Base-by-base conservation (phyloP, 2,329 filamentous ascomycete species). In the Trichothecium sympodiale region DNA sequence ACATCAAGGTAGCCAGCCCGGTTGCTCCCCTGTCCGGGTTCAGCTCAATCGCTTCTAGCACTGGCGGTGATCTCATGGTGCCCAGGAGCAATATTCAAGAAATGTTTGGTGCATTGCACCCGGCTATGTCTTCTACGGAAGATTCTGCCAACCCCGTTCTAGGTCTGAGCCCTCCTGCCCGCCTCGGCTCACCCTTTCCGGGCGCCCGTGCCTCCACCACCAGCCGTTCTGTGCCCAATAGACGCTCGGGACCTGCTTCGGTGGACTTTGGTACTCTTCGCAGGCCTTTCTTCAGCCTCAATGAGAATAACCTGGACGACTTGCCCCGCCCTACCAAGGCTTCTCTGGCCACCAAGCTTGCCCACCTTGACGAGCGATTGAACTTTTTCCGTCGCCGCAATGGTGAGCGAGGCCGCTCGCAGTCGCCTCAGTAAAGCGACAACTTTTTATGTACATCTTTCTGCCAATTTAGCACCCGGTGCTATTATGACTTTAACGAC, bases 221-320 rank as follows among this genome's bases (percentile, higher is more conserved):
- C 10, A 75, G 69, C 51, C 65, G 74, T 46, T 78, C 74, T 31
- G 75, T 78, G 42, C 75, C 76, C n/a, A 72, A 70, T 39, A 65
- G 75, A 29, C 51, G 69, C 20, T 66, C 63, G 23, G 65, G 67
- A 43, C 60, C 64, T 3, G 54, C 58, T 10, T 60, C 57, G 29
- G 56, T 72, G 25, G 64, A 68, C 33, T 45, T 64, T 34, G 58
- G 60, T 15, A 52, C 61, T 35, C 53, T 66, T 38, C 61, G 64
- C 4, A 62, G 67, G 18, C 70, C 70, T 2, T 77, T 74, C 50
- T 67, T 73, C 9, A 79, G 74, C 0, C 59, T 76, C 26, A 71
- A 76, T 43, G 67, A 70, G 43, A 52, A 59, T 4, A 59, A 61
- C 29, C 48, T 55, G 13, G 37, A 27, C 28, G 26, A 17, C 23